phyloP scores from a whole-genome alignment of 2,329 filamentous ascomycete species.

The Sordariomycetes sp. region DNA sequence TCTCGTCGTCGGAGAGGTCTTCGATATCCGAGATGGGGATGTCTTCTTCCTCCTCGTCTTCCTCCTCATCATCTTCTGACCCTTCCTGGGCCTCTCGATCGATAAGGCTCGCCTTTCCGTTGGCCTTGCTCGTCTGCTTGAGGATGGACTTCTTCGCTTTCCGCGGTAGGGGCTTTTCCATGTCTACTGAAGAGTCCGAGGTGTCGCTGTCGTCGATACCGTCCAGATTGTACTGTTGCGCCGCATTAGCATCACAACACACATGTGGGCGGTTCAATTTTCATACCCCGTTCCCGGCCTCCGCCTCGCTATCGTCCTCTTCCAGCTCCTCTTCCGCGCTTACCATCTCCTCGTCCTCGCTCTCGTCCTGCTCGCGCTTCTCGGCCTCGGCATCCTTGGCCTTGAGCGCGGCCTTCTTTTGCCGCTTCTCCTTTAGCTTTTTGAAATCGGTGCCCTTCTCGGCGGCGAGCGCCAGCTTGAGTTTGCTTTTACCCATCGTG shows the following conservation, averaged over 20 bases:
- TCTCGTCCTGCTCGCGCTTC: slow-evolving; percentile 6
- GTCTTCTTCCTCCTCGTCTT: slow-evolving; percentile 73
- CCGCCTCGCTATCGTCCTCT: slow-evolving; percentile 22
- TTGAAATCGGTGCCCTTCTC: slow-evolving; percentile 46
- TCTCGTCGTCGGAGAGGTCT: slow-evolving; percentile 68
- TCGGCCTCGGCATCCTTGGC: slow-evolving; percentile 13
- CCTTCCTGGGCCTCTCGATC: slow-evolving; percentile 27
- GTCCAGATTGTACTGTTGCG: slow-evolving; percentile 37
- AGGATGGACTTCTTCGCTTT: slow-evolving; percentile 35
- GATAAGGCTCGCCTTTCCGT: not conserved
- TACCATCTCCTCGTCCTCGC: slow-evolving; percentile 12
- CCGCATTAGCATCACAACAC: not conserved
- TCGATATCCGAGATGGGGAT: slow-evolving; percentile 84
- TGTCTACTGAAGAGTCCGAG: slow-evolving; percentile 65
- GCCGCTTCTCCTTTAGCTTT: slow-evolving; percentile 40
- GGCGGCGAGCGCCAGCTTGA: slow-evolving; percentile 44
- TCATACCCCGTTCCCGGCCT: slow-evolving; percentile 8
- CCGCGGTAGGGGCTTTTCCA: slow-evolving; percentile 61
- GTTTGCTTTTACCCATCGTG: slow-evolving; percentile 36
- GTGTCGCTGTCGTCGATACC: slow-evolving; percentile 52
- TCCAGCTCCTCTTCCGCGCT: slow-evolving; percentile 15
- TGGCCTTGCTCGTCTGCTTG: slow-evolving; percentile 20
- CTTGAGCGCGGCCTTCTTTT: slow-evolving; percentile 32
- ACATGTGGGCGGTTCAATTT: not conserved
- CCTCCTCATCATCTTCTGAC: slow-evolving; percentile 49